Base-by-base conservation (phyloP, 2,329 filamentous ascomycete species). In the Sarocladium strictum region DNA sequence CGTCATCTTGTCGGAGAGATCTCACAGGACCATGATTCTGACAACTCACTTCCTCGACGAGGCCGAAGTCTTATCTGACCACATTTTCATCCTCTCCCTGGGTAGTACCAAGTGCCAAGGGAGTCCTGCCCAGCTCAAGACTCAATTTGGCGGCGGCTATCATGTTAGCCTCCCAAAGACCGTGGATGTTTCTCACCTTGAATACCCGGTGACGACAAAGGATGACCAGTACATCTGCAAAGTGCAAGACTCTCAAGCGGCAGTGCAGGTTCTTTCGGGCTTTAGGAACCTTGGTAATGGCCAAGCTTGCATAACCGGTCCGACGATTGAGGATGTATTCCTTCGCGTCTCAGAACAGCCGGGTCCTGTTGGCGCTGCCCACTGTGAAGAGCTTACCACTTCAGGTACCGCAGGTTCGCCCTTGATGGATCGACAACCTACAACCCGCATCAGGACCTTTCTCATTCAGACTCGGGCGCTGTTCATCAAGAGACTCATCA, bases 31-130 rank as follows among this genome's bases (percentile, higher is more conserved):
- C 0, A 86, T 89, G 59, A 76, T 90, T 29, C 68, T 90, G 54
- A 90, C 86, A 0, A 90, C 86, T 0, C 86, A 90, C 66, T 90
- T 89, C 64, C 74, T 90, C n/a, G 86, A 90, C 59, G 86, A 90
- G 67, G 86, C 86, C 2, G 86, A 89, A 62, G 70, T 89, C 1
- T 74, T 90, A 0, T 83, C 86, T 0, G 86, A 90, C 63, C 80
- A 86, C 54, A 88, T 90, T 59, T 82, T 81, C 0, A 86, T 90
- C 45, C 69, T 90, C 2, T 87, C 84, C 2, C 85, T 84, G 60
- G 86, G 86, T 14, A 75, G 76, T 2, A 70, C 89, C 14, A 84
- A 84, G 58, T 85, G 83, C 1, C 75, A 84, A 58, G 86, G 86
- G 1, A 86, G 85, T 2, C 84, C 84, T 10, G 85, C 86, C 1